A percentile compares a stretch with the other conserved stretches of the same genome.
These are phyloP conservation scores for Trichoderma koningii DNA, from an alignment of 2,329 filamentous ascomycete genomes.

Conservation along the genomic window DNA sequence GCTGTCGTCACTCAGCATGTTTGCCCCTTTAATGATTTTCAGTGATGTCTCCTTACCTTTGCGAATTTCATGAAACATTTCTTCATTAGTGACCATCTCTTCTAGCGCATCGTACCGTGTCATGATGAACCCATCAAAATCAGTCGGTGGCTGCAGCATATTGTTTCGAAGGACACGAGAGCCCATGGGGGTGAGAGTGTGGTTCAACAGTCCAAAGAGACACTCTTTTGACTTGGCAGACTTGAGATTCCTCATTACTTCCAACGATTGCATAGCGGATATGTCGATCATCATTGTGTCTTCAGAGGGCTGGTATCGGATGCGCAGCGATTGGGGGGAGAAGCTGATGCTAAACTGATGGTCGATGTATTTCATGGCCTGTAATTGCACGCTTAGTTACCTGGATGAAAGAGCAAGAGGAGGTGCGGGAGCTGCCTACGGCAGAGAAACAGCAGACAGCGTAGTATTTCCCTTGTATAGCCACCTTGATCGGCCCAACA, in stretches of 20 bases:
- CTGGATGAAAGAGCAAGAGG: background rate
- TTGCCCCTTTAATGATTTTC: background rate
- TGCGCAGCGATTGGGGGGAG: constrained; percentile 75
- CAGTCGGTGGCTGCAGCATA: constrained; percentile 84
- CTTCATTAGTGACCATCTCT: constrained; percentile 78
- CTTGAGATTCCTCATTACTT: constrained; percentile 85
- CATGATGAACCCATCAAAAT: constrained; percentile 62
- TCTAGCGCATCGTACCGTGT: constrained; percentile 80
- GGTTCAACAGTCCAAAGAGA: constrained; percentile 81
- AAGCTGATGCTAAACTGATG: constrained; percentile 68
- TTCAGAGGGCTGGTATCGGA: constrained; percentile 84
- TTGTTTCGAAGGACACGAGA: constrained; percentile 79
- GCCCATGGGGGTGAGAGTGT: constrained; percentile 88
- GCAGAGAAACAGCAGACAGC: constrained; percentile 83
- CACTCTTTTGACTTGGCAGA: constrained; percentile 77
- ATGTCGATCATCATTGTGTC: constrained; percentile 96
- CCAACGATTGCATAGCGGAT: constrained; percentile 81
- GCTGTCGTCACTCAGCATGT: constrained; percentile 47
- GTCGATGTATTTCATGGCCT: constrained; percentile 83
- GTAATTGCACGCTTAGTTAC: constrained; percentile 12
- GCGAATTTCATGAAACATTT: constrained; percentile 78
- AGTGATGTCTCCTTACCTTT: constrained; percentile 52
- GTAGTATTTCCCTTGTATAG: constrained; percentile 81
- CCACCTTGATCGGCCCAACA: constrained; percentile 76
- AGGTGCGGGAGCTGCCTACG: constrained; percentile 51